A percentile compares a stretch with the other conserved stretches of the same genome.
Conservation (phyloP, 2,329 filamentous ascomycete species). For the Colletotrichum viniferum region DNA sequence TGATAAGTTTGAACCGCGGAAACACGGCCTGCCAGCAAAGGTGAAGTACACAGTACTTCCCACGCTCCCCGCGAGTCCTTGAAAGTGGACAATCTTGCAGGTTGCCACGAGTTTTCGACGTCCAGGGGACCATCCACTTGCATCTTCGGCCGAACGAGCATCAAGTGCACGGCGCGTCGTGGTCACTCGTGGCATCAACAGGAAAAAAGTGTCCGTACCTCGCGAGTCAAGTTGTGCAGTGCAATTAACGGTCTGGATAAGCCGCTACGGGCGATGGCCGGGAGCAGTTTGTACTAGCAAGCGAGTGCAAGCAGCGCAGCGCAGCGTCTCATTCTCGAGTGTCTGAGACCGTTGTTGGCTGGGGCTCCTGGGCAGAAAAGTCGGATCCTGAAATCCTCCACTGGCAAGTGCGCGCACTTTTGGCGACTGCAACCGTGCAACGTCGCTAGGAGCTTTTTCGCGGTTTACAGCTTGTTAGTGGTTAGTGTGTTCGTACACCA, state of each 20-base stretch:
- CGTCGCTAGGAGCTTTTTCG: conserved; percentile 4
- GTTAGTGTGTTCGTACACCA: not conserved
- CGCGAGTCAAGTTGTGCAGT: not conserved
- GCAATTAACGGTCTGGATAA: not conserved
- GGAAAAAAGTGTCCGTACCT: not conserved
- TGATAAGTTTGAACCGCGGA: conserved; percentile 6
- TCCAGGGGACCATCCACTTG: not conserved
- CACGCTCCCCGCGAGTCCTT: not conserved
- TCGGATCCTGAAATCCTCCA: not conserved
- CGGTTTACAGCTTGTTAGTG: not conserved
- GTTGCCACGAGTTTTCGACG: not conserved
- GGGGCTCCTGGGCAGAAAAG: not conserved
- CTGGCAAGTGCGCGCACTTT: not conserved
- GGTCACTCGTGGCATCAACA: not conserved
- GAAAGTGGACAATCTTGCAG: not conserved
- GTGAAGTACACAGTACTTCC: not conserved
- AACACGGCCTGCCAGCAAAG: not conserved
- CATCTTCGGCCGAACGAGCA: not conserved
- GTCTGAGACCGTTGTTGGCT: not conserved
- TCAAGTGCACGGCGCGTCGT: not conserved
- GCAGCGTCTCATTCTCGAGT: not conserved
- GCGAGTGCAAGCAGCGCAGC: not conserved
- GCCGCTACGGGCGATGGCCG: not conserved
- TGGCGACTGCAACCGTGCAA: conserved; percentile 14
- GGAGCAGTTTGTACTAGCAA: not conserved